Conservation (phyloP, 2,329 filamentous ascomycete species). For the Samsoniella hepiali region DNA sequence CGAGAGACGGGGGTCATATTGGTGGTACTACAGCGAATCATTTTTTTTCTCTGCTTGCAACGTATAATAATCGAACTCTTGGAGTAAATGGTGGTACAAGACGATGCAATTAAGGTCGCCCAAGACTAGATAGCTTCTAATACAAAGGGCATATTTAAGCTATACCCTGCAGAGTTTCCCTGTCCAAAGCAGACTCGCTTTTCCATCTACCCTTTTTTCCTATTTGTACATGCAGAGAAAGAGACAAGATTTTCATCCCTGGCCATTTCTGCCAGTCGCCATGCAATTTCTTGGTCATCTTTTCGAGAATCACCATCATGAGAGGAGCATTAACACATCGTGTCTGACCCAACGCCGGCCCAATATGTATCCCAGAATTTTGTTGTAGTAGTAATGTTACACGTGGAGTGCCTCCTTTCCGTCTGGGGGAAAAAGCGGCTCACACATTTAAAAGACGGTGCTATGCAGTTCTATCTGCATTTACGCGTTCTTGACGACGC, state of each 20-base stretch:
- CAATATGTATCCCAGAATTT: slow-evolving; percentile 24
- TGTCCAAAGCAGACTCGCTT: slow-evolving; percentile 13
- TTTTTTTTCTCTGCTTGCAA: background rate
- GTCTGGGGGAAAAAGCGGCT: background rate
- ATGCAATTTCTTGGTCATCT: slow-evolving; percentile 12
- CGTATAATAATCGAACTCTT: background rate
- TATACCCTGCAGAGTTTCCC: background rate
- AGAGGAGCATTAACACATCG: slow-evolving; percentile 45
- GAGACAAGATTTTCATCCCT: background rate
- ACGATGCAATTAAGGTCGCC: slow-evolving; percentile 8
- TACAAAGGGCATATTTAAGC: slow-evolving; percentile 17
- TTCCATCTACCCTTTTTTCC: slow-evolving; percentile 1
- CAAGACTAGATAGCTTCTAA: slow-evolving; percentile 16
- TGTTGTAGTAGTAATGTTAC: slow-evolving; percentile 33
- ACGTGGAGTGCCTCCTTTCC: slow-evolving; percentile 24
- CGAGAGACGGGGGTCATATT: background rate
- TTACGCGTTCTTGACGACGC: slow-evolving; percentile 80
- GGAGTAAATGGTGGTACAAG: slow-evolving; percentile 8
- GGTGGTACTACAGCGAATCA: slow-evolving; percentile 1
- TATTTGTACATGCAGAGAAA: slow-evolving; percentile 6
- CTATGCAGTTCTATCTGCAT: slow-evolving; percentile 17
- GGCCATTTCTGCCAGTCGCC: slow-evolving; percentile 7
- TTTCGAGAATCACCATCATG: slow-evolving; percentile 34
- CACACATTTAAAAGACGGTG: background rate
- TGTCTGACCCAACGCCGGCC: slow-evolving; percentile 35